These are phyloP conservation scores for Arbutus unedo DNA, from an alignment of 148 eudicot species.

Conservation along the genomic window DNA sequence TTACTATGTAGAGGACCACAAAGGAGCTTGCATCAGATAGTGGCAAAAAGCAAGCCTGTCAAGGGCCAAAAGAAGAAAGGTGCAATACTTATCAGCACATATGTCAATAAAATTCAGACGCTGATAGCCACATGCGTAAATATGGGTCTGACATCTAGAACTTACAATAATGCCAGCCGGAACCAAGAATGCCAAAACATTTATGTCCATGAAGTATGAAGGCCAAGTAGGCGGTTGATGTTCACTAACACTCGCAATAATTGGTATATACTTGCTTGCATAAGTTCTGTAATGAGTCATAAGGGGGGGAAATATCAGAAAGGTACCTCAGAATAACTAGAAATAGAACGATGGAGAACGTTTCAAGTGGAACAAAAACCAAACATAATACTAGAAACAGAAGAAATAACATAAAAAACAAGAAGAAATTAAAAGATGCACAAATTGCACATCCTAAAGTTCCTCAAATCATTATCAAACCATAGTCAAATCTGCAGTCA, in stretches of 20 bases:
- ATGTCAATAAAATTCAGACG: neutral
- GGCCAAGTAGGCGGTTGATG: conserved; percentile 99
- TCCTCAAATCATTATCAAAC: neutral
- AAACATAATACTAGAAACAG: neutral
- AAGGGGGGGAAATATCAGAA: conserved; percentile 14
- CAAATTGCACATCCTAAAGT: neutral
- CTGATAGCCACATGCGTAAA: neutral
- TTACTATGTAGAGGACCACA: conserved; percentile 82
- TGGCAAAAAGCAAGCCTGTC: conserved; percentile 89
- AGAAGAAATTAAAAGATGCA: neutral
- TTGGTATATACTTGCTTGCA: conserved; percentile 99
- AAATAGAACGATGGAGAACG: neutral
- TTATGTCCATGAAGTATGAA: conserved; percentile 97
- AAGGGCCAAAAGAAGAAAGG: conserved; percentile 20
- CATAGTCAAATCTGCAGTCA: neutral
- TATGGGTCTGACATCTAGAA: conserved; percentile 18
- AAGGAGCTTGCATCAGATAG: conserved; percentile 97
- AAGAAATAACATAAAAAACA: neutral
- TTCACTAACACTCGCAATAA: conserved; percentile 99
- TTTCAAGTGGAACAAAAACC: neutral
- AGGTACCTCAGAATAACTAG: neutral
- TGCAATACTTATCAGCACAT: conserved; percentile 10
- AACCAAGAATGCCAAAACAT: conserved; percentile 95
- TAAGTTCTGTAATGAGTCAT: conserved; percentile 62
- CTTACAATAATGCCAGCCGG: conserved; percentile 98